These are phyloP conservation scores for Scheffersomyces cryptocercus DNA, from an alignment of 1,139 yeast species.

Conservation along the genomic window DNA sequence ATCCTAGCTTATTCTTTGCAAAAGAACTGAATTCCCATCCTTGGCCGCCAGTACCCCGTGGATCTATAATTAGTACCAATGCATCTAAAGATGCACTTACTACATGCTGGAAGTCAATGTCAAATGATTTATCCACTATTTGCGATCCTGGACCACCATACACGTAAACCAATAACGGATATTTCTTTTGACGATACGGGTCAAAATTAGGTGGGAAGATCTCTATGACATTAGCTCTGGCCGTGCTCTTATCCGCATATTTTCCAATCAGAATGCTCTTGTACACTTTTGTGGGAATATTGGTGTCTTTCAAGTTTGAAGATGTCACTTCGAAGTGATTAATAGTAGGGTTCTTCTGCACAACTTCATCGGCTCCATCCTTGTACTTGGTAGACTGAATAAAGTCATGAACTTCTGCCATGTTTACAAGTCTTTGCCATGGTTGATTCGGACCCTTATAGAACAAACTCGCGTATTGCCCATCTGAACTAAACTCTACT, in stretches of 20 bases:
- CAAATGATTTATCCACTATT: slow-evolving; percentile 55
- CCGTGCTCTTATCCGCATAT: slow-evolving; percentile 36
- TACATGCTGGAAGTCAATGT: slow-evolving; percentile 67
- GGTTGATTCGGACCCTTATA: slow-evolving; percentile 72
- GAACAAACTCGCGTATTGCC: slow-evolving; percentile 52
- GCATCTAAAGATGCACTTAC: slow-evolving; percentile 70
- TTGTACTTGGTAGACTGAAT: slow-evolving; percentile 8
- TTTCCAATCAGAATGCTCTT: slow-evolving; percentile 48
- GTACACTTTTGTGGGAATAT: slow-evolving; percentile 58
- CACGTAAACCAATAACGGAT: slow-evolving; percentile 80
- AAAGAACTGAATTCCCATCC: slow-evolving; percentile 76
- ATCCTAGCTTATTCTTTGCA: slow-evolving; percentile 73
- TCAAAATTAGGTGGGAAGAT: slow-evolving; percentile 73
- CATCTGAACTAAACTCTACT: slow-evolving; percentile 51
- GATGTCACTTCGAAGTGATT: slow-evolving; percentile 30
- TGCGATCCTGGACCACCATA: slow-evolving; percentile 98
- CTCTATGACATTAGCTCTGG: slow-evolving; percentile 68
- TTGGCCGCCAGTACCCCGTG: slow-evolving; percentile 91
- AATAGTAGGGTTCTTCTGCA: slow-evolving; percentile 29
- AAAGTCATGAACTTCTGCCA: slow-evolving; percentile 33
- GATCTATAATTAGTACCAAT: slow-evolving; percentile 82
- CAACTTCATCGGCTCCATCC: slow-evolving; percentile 16
- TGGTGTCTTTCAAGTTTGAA: slow-evolving; percentile 28
- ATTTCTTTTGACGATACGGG: slow-evolving; percentile 43
- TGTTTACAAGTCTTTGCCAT: slow-evolving; percentile 56